Conservation (phyloP, 2,329 filamentous ascomycete species). For the Microdochium nivale region DNA sequence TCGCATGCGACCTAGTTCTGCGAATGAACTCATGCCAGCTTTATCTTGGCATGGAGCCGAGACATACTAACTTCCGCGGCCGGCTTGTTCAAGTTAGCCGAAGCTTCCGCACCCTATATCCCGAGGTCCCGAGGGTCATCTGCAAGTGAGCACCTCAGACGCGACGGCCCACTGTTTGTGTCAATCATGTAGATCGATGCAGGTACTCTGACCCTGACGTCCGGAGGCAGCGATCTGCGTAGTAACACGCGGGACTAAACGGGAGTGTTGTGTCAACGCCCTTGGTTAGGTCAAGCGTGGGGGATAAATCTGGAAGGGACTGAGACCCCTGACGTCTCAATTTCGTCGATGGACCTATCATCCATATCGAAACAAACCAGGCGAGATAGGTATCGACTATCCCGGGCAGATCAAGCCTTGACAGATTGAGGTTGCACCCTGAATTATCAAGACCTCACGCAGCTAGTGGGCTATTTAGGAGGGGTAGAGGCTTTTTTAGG, state of each 20-base stretch:
- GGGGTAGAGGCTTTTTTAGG: too few relatives aligned
- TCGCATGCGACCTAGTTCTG: too few relatives aligned
- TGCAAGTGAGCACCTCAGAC: background rate
- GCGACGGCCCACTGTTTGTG: background rate
- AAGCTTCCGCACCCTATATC: background rate
- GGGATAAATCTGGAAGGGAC: background rate
- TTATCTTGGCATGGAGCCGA: background rate
- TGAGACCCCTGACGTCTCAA: background rate
- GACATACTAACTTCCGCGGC: background rate
- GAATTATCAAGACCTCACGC: too few relatives aligned
- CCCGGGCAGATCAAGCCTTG: too few relatives aligned
- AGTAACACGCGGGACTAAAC: background rate
- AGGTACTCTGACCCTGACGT: background rate
- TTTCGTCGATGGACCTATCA: background rate
- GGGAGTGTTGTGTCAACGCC: background rate
- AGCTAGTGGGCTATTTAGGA: too few relatives aligned
- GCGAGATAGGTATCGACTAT: too few relatives aligned
- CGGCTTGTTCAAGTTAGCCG: background rate
- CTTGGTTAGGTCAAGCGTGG: background rate
- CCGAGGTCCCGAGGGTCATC: too few relatives aligned
- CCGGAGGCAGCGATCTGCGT: background rate
- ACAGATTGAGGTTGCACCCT: too few relatives aligned
- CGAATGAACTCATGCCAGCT: background rate
- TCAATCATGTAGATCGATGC: background rate
- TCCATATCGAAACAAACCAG: too few relatives aligned